phyloP scores from a whole-genome alignment of 345 rosid species.

The Noccaea bulbosa region DNA sequence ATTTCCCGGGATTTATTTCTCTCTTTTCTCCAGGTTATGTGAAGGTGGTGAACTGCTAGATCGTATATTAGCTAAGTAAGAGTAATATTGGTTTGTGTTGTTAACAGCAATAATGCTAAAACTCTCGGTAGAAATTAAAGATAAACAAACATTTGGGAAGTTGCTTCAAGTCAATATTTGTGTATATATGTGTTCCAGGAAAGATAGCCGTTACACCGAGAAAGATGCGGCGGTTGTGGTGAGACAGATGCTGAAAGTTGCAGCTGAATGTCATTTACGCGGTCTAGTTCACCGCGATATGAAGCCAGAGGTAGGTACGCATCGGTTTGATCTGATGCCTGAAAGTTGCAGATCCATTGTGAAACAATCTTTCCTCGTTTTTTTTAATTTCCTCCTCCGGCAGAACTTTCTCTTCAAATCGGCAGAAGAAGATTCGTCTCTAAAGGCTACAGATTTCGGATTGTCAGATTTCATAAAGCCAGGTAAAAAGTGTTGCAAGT shows the following conservation, averaged over 20 bases:
- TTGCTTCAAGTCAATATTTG: background rate
- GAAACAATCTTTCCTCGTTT: background rate
- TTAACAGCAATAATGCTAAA: background rate
- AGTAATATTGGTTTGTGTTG: background rate
- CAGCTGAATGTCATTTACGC: slow-evolving; percentile 93
- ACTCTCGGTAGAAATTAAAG: background rate
- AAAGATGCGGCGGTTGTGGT: slow-evolving; percentile 90
- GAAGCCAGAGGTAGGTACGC: slow-evolving; percentile 99
- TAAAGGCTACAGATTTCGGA: slow-evolving; percentile 99
- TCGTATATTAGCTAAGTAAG: slow-evolving; percentile 81
- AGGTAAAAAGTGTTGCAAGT: slow-evolving; percentile 48
- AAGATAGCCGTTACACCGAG: slow-evolving; percentile 81
- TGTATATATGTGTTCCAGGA: slow-evolving; percentile 57
- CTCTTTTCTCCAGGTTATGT: slow-evolving; percentile 62
- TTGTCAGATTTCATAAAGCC: slow-evolving; percentile 95
- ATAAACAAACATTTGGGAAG: background rate
- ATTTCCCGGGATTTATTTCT: background rate
- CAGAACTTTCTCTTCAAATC: slow-evolving; percentile 98
- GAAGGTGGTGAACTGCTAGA: slow-evolving; percentile 98
- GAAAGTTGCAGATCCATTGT: background rate
- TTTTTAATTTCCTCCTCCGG: background rate
- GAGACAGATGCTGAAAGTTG: slow-evolving; percentile 90
- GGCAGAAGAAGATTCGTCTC: slow-evolving; percentile 65
- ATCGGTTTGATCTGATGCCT: background rate
- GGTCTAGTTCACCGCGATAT: slow-evolving; percentile 96